Evolutionary conservation across 2,329 filamentous ascomycete species (phyloP), one percentile per base, ranked within the genome.

Genomic region (Ophiostoma fasciatum): DNA sequence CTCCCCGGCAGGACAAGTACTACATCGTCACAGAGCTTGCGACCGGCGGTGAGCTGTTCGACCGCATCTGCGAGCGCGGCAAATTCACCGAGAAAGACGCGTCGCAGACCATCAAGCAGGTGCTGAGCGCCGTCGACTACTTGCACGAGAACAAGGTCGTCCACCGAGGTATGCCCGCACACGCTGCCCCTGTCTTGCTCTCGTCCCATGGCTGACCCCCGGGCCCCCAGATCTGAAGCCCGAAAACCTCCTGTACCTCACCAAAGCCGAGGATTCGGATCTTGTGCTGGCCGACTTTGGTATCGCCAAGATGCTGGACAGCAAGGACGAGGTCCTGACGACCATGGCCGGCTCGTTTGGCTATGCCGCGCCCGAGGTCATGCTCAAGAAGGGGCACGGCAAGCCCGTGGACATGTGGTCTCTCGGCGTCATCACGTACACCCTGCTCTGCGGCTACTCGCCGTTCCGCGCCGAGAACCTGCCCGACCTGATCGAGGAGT

Each of bases 341-440:
- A 96, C 87, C 35, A 98, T 98, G 90, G 90, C 90, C 29, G 90
- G 90, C 29, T 96, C 90, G 0, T 96, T 98, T 53, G 90, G 90
- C 37, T 98, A 98, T 52, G 90, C 90, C 15, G 90, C 90, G 2
- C 90, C 90, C 8, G 90, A 98, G 58, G 87, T 98, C 41, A 98
- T 98, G 90, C 68, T 94, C 45, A 94, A 94, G 67, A 78, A 83
- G 53, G 90, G 90, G 15, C 92, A 98, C 56, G 90, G 90, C 55
- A 98, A 96, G 60, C 84, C 90, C 5, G 90, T 96, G 23, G 90
- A 98, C 55, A 94, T 98, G 83, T 98, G 90, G 90, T 96, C 90
- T 4, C 71, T 98, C 60, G 90, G 90, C 43, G 90, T 98, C 51
- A 98, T 98, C 51, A 96, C 90, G 28, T 98, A 98, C 61, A 98